Conservation (phyloP, 495 filamentous ascomycete species). For the Neurospora tetrasperma region DNA sequence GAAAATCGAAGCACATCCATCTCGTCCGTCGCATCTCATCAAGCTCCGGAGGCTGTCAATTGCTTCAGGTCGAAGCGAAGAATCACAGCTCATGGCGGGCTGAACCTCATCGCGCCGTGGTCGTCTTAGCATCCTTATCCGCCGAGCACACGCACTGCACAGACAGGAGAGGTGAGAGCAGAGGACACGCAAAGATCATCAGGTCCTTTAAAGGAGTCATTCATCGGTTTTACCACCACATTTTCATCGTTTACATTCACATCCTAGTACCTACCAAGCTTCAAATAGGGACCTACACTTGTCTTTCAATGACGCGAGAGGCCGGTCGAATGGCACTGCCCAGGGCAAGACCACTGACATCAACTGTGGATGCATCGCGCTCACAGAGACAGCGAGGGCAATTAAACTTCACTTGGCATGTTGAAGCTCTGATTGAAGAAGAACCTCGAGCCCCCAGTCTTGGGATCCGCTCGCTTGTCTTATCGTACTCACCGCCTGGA, state of each 20-base stretch:
- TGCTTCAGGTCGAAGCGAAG: background rate
- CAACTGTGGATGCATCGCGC: background rate
- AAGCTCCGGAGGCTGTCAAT: background rate
- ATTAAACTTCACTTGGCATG: background rate
- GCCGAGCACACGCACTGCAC: background rate
- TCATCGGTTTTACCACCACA: background rate
- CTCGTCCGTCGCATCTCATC: background rate
- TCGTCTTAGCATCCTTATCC: background rate
- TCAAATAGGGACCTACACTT: too few species aligned
- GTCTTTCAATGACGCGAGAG: too few species aligned
- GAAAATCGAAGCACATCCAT: background rate
- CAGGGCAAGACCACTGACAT: background rate
- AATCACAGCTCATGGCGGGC: background rate
- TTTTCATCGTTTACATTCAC: too few species aligned
- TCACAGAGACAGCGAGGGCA: background rate
- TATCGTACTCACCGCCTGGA: background rate
- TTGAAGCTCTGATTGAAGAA: background rate
- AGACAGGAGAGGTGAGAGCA: background rate
- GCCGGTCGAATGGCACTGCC: too few species aligned
- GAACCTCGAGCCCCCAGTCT: background rate
- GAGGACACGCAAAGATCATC: background rate
- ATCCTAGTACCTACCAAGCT: too few species aligned
- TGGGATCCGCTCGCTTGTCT: background rate
- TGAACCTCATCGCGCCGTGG: background rate
- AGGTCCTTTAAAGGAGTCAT: background rate